phyloP scores from a whole-genome alignment of 139 green algal genomes.

The Volvox reticuliferus region DNA sequence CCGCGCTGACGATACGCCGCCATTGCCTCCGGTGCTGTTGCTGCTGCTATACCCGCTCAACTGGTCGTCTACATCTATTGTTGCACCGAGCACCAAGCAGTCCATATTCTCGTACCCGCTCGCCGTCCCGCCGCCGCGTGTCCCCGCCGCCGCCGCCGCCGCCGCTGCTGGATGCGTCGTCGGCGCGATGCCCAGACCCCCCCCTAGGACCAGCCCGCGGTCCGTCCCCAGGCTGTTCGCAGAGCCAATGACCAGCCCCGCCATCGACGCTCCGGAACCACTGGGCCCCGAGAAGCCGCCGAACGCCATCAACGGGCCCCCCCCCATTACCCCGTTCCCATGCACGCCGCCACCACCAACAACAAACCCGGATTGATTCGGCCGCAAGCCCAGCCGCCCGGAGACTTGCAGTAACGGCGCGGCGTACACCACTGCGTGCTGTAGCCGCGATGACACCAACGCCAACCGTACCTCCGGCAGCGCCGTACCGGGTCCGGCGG shows the following conservation, averaged over 20 bases:
- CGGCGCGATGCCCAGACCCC: not conserved
- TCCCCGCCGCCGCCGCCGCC: not conserved
- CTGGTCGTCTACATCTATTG: not conserved
- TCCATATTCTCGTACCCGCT: conserved; percentile 17
- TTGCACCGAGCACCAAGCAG: conserved; percentile 33
- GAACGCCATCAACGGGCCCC: not conserved
- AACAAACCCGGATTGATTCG: too few species aligned
- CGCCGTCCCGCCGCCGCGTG: not conserved
- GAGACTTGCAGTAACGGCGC: conserved; percentile 42
- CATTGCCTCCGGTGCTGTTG: not conserved
- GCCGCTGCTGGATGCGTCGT: conserved; percentile 12
- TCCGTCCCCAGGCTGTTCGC: conserved; percentile 3
- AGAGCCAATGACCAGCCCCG: not conserved
- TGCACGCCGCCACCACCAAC: not conserved
- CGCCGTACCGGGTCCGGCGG: conserved; percentile 19
- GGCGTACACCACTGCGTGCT: conserved; percentile 50
- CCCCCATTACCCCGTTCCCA: not conserved
- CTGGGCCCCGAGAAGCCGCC: not conserved
- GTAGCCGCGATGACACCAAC: conserved; percentile 49
- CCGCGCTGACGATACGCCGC: not conserved
- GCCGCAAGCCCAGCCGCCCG: conserved; percentile 22
- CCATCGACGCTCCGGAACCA: conserved; percentile 6
- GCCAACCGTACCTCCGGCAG: conserved; percentile 58
- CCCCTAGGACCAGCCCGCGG: not conserved
- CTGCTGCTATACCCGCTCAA: not conserved